Evolutionary conservation across 2,329 filamentous ascomycete species (phyloP).

Genomic region (Botrytis tulipae): DNA sequence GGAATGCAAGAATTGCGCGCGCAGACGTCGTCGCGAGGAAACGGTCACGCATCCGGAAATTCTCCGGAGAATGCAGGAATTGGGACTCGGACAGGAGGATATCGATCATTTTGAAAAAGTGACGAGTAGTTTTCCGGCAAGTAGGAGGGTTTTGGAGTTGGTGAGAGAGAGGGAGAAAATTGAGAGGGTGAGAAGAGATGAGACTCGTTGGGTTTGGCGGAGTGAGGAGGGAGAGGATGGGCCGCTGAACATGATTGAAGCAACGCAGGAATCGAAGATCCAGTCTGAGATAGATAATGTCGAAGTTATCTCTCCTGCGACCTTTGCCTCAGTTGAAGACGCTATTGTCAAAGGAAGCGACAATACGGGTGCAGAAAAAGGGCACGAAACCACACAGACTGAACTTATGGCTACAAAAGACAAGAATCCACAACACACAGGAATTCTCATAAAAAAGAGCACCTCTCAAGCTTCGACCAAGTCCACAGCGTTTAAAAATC

Average conservation of each 20-base stretch:
- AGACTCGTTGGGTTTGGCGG: too few relatives aligned
- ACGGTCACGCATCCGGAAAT: rapidly evolving
- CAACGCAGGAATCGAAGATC: not conserved
- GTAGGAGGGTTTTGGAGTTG: not conserved
- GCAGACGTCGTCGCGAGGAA: rapidly evolving
- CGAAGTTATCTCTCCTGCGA: not conserved
- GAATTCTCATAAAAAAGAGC: rapidly evolving
- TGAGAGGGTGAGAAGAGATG: not conserved
- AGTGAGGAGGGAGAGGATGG: not conserved
- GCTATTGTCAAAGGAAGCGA: not conserved
- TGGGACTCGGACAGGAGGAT: not conserved
- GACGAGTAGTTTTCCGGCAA: not conserved
- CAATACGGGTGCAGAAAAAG: not conserved
- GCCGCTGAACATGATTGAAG: not conserved
- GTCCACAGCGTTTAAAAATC: too few relatives aligned
- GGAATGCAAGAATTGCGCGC: not conserved
- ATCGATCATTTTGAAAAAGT: not conserved
- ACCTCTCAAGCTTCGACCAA: rapidly evolving
- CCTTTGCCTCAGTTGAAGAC: not conserved
- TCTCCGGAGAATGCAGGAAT: not conserved
- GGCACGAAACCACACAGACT: rapidly evolving
- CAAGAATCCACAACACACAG: rapidly evolving
- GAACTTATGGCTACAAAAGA: not conserved
- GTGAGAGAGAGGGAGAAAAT: not conserved
- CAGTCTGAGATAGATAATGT: rapidly evolving